Percentiles rank a stretch among this genome's conserved stretches.
Conservation (phyloP, 257 asterid genomes). For the Solanum corneliomulleri region DNA sequence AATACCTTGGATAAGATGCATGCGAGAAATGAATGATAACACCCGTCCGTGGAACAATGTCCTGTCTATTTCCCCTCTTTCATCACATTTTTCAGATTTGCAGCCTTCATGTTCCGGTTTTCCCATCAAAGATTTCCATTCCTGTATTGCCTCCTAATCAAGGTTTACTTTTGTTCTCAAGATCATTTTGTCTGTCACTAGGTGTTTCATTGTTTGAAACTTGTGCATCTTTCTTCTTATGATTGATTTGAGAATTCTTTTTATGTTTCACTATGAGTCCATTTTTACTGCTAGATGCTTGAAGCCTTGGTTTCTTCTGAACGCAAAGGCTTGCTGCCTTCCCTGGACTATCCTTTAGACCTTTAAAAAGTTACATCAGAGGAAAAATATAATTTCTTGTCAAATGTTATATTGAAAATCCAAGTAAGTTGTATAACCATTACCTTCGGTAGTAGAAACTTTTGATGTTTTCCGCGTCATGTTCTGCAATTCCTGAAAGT, state of each 20-base stretch:
- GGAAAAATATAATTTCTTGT: neutral
- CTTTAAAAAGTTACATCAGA: neutral
- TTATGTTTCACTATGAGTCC: neutral
- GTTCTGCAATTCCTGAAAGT: neutral
- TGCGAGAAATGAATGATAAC: conserved; percentile 57
- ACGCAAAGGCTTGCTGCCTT: neutral
- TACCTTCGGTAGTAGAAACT: neutral
- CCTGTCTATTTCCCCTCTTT: conserved; percentile 68
- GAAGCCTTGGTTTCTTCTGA: neutral
- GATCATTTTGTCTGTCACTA: neutral
- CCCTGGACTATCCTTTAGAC: neutral
- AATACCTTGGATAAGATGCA: conserved; percentile 76
- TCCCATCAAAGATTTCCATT: conserved; percentile 56
- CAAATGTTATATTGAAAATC: neutral
- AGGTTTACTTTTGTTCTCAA: conserved; percentile 39
- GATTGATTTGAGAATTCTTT: neutral
- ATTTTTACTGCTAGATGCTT: neutral
- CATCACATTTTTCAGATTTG: conserved; percentile 31
- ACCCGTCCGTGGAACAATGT: conserved; percentile 53
- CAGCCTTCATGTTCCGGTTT: conserved; percentile 45
- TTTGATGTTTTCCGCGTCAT: neutral
- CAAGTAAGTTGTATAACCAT: neutral
- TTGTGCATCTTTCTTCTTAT: neutral
- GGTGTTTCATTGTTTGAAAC: neutral
- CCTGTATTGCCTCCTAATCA: conserved; percentile 57